Percentiles rank a stretch among this genome's conserved stretches.
These are phyloP conservation scores for Canavalia ensiformis DNA, from an alignment of 306 rosid species.

Conservation along the genomic window DNA sequence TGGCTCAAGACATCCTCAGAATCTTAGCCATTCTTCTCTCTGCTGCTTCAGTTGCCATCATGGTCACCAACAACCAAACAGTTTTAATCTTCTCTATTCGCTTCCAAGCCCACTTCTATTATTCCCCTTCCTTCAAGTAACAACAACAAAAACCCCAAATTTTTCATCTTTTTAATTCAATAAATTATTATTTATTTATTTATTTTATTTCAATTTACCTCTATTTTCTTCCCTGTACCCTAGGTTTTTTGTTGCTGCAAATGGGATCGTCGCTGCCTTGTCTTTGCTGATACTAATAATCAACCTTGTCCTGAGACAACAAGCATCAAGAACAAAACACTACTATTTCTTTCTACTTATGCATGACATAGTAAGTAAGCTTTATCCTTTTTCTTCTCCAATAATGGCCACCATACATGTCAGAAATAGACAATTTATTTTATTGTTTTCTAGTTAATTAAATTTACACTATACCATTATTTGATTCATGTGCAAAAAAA, in stretches of 20 bases:
- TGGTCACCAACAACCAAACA: constrained; percentile 66
- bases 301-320: constrained; percentile 43
- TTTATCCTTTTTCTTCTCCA: neutral
- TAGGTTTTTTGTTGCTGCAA: constrained; percentile 74
- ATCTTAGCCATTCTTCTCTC: constrained; percentile 57
- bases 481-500: neutral
- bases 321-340: constrained; percentile 21
- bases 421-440: neutral
- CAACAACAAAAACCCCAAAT: constrained; percentile 3
- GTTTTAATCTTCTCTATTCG: constrained; percentile 47
- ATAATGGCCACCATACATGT: neutral
- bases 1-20: constrained; percentile 59
- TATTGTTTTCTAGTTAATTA: too few species aligned
- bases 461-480: too few species aligned
- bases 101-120: constrained; percentile 66
- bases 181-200: neutral
- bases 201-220: neutral
- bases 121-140: constrained; percentile 69
- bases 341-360: constrained; percentile 57
- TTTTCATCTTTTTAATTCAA: neutral
- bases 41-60: constrained; percentile 56
- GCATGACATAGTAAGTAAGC: constrained; percentile 60
- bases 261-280: constrained; percentile 55
- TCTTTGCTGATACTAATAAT: constrained; percentile 57
- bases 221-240: neutral